phyloP scores from a whole-genome alignment of 441 rosid genomes.

The Adansonia rubrostipa region DNA sequence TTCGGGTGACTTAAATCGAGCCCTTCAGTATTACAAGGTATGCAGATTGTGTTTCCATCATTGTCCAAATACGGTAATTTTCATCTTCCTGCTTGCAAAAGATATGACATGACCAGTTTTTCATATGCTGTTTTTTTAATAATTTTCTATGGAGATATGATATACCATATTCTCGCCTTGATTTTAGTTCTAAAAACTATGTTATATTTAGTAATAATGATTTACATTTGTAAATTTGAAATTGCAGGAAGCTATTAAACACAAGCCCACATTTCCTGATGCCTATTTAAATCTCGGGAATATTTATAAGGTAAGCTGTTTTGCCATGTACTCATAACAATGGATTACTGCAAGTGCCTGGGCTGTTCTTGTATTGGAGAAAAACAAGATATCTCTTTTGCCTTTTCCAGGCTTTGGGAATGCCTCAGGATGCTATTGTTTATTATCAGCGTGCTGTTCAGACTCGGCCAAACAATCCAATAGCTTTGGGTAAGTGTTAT shows the following conservation, averaged over 20 bases:
- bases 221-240: constrained; percentile 11
- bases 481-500: constrained; percentile 77
- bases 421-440: constrained; percentile 88
- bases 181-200: background rate
- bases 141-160: constrained; percentile 12
- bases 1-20: constrained; percentile 92
- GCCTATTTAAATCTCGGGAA: constrained; percentile 97
- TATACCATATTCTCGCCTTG: background rate
- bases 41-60: constrained; percentile 27
- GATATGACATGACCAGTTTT: background rate
- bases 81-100: background rate
- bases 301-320: constrained; percentile 86
- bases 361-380: constrained; percentile 32
- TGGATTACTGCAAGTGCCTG: constrained; percentile 41
- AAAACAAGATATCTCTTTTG: constrained; percentile 42
- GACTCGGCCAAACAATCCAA: constrained; percentile 79
- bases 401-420: constrained; percentile 83
- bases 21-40: constrained; percentile 97
- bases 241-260: constrained; percentile 92
- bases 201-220: background rate
- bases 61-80: background rate
- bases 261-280: constrained; percentile 92
- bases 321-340: constrained; percentile 34
- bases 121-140: background rate
- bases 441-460: constrained; percentile 96